Evolutionary conservation across 2,329 filamentous ascomycete species (phyloP).

Genomic region (Pseudogymnoascus sp.): DNA sequence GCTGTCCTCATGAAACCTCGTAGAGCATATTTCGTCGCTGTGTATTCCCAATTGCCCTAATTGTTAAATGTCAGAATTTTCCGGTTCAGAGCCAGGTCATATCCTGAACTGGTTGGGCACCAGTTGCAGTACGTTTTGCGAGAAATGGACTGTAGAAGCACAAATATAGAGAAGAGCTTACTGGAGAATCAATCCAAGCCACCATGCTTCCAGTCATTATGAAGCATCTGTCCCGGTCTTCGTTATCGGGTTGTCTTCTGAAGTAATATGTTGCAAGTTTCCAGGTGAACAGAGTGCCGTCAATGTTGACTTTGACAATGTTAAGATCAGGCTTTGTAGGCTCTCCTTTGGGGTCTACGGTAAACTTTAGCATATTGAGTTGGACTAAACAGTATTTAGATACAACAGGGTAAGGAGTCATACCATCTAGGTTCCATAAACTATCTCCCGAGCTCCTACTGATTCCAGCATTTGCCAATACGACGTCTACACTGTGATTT

Average conservation of each 20-base stretch:
- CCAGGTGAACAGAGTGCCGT: conserved; percentile 37
- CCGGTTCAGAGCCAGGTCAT: too few species aligned
- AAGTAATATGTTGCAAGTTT: conserved; percentile 41
- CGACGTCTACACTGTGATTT: conserved; percentile 34
- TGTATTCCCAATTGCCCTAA: conserved; percentile 27
- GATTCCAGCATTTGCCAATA: conserved; percentile 42
- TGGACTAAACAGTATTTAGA: neutral
- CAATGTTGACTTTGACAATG: conserved; percentile 34
- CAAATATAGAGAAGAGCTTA: conserved; percentile 22
- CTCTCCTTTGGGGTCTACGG: neutral
- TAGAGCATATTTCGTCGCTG: conserved; percentile 36
- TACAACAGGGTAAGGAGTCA: conserved; percentile 1
- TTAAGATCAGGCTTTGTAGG: conserved; percentile 34
- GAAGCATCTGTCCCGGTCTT: conserved; percentile 37
- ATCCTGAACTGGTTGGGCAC: neutral
- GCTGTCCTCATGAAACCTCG: conserved; percentile 36
- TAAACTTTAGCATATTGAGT: neutral
- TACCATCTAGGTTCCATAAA: conserved; percentile 33
- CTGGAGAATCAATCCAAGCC: conserved; percentile 38
- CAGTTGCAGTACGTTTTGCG: neutral
- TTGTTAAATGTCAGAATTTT: neutral
- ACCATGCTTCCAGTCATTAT: conserved; percentile 42
- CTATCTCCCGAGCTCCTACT: conserved; percentile 26
- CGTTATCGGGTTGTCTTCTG: conserved; percentile 28
- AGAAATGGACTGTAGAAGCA: neutral